Percentiles rank a stretch among this genome's conserved stretches.
These are phyloP conservation scores for Ceratocystis colombiana DNA, from an alignment of 2,329 filamentous ascomycete species.

Conservation along the genomic window DNA sequence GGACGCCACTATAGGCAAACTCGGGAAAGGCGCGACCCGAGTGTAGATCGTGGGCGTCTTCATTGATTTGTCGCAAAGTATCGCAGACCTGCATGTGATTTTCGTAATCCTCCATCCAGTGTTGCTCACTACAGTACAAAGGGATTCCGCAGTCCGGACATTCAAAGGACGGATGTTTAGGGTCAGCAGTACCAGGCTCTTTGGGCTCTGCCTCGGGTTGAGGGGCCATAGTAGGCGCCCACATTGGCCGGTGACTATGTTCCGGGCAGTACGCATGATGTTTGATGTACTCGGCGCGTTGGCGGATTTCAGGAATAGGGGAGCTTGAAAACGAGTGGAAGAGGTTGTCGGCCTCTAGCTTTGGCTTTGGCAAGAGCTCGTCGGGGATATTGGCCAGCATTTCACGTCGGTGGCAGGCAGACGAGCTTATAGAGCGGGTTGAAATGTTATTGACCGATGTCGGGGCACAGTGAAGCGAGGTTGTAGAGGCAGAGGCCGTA, in stretches of 20 bases:
- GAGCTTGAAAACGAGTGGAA: constrained; percentile 90
- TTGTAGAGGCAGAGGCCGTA: not conserved
- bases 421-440: constrained; percentile 19
- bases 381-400: constrained; percentile 26
- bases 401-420: constrained; percentile 17
- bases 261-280: constrained; percentile 92
- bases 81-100: constrained; percentile 87
- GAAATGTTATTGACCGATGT: constrained; percentile 1
- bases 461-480: not conserved
- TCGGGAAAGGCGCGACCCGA: constrained; percentile 89
- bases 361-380: constrained; percentile 29
- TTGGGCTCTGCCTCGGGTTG: constrained; percentile 54
- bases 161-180: constrained; percentile 81
- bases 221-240: constrained; percentile 53
- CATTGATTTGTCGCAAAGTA: constrained; percentile 82
- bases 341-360: constrained; percentile 64
- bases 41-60: constrained; percentile 90
- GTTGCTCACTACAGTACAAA: constrained; percentile 84
- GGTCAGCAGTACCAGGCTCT: constrained; percentile 42
- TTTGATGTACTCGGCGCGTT: constrained; percentile 80
- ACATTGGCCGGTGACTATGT: constrained; percentile 69
- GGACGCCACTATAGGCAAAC: constrained; percentile 78
- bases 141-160: constrained; percentile 94
- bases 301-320: constrained; percentile 76
- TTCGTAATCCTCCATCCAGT: constrained; percentile 95